Percentiles rank a stretch among this genome's conserved stretches.
phyloP scores from a whole-genome alignment of 495 filamentous ascomycete species.

The Amniculicola lignicola region DNA sequence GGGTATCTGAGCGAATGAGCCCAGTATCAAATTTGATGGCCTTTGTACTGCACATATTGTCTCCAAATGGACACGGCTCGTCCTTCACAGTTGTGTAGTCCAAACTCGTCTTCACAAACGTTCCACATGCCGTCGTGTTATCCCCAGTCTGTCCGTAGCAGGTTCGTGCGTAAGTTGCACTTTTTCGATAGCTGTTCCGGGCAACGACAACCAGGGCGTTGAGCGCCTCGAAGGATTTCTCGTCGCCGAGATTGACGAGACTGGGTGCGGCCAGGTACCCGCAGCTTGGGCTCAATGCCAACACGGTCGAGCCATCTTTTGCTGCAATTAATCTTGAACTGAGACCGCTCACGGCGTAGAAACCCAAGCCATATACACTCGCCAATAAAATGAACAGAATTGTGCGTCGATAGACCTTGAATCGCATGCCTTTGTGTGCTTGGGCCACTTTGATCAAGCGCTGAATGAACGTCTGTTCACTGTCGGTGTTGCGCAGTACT shows the following conservation, averaged over 20 bases:
- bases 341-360: conserved; percentile 3
- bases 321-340: conserved; percentile 1
- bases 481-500: conserved; percentile 17
- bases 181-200: conserved; percentile 2
- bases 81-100: neutral
- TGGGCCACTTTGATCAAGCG: neutral
- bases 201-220: conserved; percentile 12
- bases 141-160: conserved; percentile 3
- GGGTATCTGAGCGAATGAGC: neutral
- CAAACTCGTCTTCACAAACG: neutral
- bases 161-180: conserved; percentile 3
- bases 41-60: conserved; percentile 13
- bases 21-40: conserved; percentile 18
- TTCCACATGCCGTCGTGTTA: neutral
- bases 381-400: neutral
- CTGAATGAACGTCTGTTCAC: neutral
- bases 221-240: neutral
- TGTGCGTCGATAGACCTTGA: neutral
- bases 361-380: neutral
- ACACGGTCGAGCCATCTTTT: neutral
- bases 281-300: neutral
- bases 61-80: conserved; percentile 20
- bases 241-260: neutral
- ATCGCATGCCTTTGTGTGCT: conserved; percentile 8
- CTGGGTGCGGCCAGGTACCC: conserved; percentile 4